These are phyloP conservation scores for Aegilops speltoides DNA, from an alignment of 176 grass and related monocot species.

Conservation along the genomic window DNA sequence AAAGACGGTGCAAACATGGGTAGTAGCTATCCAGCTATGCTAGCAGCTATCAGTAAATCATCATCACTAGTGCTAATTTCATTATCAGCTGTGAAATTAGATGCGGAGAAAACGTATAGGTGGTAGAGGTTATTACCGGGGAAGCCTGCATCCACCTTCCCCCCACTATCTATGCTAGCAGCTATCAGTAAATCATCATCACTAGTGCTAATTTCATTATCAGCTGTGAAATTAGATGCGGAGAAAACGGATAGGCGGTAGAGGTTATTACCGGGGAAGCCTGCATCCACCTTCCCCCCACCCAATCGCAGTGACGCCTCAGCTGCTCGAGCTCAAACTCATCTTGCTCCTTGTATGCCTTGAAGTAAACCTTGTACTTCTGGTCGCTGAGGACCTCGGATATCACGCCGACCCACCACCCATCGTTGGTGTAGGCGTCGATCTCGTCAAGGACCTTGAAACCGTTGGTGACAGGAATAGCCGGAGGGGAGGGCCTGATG, in stretches of 20 bases:
- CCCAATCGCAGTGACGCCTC: conserved; percentile 72
- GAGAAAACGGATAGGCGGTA: neutral
- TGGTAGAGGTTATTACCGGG: conserved; percentile 30
- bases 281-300: conserved; percentile 70
- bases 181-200: neutral
- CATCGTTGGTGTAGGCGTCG: conserved; percentile 71
- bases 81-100: neutral
- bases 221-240: neutral
- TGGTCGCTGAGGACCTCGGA: conserved; percentile 50
- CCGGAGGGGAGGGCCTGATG: conserved; percentile 61
- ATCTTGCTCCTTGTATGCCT: conserved; percentile 62
- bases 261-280: conserved; percentile 41
- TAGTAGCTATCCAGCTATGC: neutral
- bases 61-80: neutral
- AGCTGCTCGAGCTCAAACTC: conserved; percentile 54
- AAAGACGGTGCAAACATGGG: neutral
- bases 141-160: conserved; percentile 71
- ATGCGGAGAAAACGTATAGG: neutral
- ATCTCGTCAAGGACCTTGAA: conserved; percentile 84
- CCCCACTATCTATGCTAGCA: conserved; percentile 23
- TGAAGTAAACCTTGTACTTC: conserved; percentile 79
- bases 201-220: neutral
- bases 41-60: neutral
- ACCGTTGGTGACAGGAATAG: neutral
- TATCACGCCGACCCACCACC: conserved; percentile 85